Conservation (phyloP, 345 rosid species). For the Mangifera indica region DNA sequence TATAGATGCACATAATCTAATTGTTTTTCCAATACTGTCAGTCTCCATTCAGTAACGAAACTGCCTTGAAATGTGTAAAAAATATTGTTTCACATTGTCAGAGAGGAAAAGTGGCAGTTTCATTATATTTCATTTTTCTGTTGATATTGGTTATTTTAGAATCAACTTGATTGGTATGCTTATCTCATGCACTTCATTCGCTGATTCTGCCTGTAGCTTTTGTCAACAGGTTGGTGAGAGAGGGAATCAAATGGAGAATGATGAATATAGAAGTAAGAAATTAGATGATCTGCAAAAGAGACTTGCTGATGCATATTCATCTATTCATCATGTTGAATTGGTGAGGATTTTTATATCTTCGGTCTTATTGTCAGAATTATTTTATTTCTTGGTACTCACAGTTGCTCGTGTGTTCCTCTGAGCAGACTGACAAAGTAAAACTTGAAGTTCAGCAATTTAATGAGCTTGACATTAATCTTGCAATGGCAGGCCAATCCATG, state of each 20-base stretch:
- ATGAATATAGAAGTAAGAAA: slow-evolving; percentile 69
- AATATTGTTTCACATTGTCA: not conserved
- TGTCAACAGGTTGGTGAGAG: slow-evolving; percentile 72
- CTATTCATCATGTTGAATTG: slow-evolving; percentile 82
- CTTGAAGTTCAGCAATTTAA: slow-evolving; percentile 50
- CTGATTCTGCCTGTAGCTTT: slow-evolving; percentile 45
- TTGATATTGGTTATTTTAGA: not conserved
- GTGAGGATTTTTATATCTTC: slow-evolving; percentile 31
- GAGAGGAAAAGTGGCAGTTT: not conserved
- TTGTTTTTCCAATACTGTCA: not conserved
- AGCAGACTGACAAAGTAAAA: slow-evolving; percentile 69
- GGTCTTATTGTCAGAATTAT: not conserved
- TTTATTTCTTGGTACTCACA: not conserved
- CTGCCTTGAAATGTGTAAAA: not conserved
- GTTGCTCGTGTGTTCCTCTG: slow-evolving; percentile 14
- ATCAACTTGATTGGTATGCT: slow-evolving; percentile 25
- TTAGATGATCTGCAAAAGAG: slow-evolving; percentile 73
- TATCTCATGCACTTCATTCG: not conserved
- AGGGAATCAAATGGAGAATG: slow-evolving; percentile 92
- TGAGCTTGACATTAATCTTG: slow-evolving; percentile 44
- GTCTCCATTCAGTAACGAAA: not conserved
- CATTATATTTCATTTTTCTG: not conserved
- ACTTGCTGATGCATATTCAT: slow-evolving; percentile 86
- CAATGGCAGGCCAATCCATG: slow-evolving; percentile 44
- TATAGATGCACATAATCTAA: too few relatives aligned